phyloP scores from a whole-genome alignment of 345 rosid species.

The Nephelium lappaceum region DNA sequence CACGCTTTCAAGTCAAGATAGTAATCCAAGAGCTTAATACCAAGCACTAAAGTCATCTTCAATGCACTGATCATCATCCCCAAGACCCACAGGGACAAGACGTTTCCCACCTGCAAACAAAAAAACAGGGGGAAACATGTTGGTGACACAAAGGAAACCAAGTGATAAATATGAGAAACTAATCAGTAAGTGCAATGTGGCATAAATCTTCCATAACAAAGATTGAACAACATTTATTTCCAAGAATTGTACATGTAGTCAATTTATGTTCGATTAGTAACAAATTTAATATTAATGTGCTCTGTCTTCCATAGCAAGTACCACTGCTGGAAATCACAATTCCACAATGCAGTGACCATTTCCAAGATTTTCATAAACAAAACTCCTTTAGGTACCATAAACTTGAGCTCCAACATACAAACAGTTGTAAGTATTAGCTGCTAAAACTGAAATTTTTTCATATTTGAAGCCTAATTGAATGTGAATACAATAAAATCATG shows the following conservation, averaged over 20 bases:
- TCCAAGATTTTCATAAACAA: background rate
- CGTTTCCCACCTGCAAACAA: conserved; percentile 73
- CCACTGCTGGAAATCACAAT: background rate
- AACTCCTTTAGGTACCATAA: background rate
- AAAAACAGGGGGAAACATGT: conserved; percentile 5
- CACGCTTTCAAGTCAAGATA: conserved; percentile 10
- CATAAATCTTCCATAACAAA: background rate
- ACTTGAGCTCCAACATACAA: background rate
- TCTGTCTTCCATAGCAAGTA: background rate
- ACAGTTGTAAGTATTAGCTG: background rate
- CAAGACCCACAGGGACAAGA: conserved; percentile 77
- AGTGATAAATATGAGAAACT: background rate
- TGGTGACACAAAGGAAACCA: background rate
- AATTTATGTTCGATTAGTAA: background rate
- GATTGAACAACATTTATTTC: background rate
- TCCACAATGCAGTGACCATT: background rate
- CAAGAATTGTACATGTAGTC: background rate
- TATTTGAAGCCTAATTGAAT: background rate
- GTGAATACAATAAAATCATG: background rate
- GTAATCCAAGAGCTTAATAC: conserved; percentile 35
- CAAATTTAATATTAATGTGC: background rate
- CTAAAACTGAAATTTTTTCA: background rate
- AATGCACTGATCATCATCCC: conserved; percentile 98
- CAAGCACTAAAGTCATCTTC: conserved; percentile 90
- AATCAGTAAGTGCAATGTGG: background rate